A percentile compares a stretch with the other conserved stretches of the same genome.
Conservation (phyloP, 805 yeast species). For the Lachancea thermotolerans region DNA sequence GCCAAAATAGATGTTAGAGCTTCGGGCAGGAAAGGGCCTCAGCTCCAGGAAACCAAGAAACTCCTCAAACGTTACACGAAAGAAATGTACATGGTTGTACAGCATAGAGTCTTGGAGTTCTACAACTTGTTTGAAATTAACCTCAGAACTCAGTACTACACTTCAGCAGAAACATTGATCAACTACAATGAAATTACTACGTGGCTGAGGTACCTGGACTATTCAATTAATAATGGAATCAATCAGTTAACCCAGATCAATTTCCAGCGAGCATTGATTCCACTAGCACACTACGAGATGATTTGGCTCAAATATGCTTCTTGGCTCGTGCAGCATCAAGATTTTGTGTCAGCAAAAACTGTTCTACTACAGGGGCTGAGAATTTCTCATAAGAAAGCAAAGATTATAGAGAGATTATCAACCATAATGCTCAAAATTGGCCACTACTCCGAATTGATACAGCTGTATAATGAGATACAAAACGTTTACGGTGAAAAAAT, state of each 20-base stretch:
- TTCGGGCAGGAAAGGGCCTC: slow-evolving; percentile 26
- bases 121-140: slow-evolving; percentile 29
- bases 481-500: slow-evolving; percentile 14
- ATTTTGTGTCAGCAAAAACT: slow-evolving; percentile 20
- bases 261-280: slow-evolving; percentile 29
- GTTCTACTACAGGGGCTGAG: slow-evolving; percentile 18
- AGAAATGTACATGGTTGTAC: slow-evolving; percentile 27
- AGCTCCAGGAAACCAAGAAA: slow-evolving; percentile 31
- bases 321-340: slow-evolving; percentile 24
- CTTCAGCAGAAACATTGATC: slow-evolving; percentile 23
- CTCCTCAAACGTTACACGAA: slow-evolving; percentile 25
- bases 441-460: slow-evolving; percentile 15
- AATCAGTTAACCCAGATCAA: slow-evolving; percentile 20
- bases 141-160: slow-evolving; percentile 22
- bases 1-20: slow-evolving; percentile 19
- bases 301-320: slow-evolving; percentile 29
- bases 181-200: slow-evolving; percentile 18
- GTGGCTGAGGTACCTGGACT: slow-evolving; percentile 28
- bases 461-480: slow-evolving; percentile 12
- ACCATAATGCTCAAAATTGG: slow-evolving; percentile 16
- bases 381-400: slow-evolving; percentile 19
- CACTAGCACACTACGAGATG: slow-evolving; percentile 26
- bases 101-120: slow-evolving; percentile 26
- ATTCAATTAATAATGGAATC: slow-evolving; percentile 18
- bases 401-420: slow-evolving; percentile 19